Base-by-base conservation (phyloP, 2,329 filamentous ascomycete genomes). In the Hansfordia pulvinata region DNA sequence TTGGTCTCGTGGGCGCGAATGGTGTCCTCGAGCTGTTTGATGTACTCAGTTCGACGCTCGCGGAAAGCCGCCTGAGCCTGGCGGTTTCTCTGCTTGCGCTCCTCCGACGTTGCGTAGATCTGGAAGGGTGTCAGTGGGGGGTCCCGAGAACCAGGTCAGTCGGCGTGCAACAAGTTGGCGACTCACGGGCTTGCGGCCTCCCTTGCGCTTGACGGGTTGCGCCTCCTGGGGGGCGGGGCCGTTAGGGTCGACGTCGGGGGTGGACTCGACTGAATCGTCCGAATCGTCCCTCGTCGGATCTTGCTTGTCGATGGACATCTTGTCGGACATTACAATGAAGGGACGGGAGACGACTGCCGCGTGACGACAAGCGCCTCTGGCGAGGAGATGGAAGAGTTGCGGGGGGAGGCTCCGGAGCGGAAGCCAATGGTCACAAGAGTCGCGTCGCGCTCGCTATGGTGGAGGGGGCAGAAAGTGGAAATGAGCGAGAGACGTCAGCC, bases 71-170 rank as follows among this genome's bases (percentile, higher is more conserved):
- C 90, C 58, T 98, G 90, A 25, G 90, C 90, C 60, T 96, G 90
- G 42, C 90, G 69, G 50, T 98, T 98, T 38, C 90, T 75, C 58
- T 96, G 90, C 62, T 98, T 96, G 46, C 90, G 77, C 58, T 98
- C 90, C 55, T 98, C 90, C 8, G 90, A 96, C 19, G 90, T 98
- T 29, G 90, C 90, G 66, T 98, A 98, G 37, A 94, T 94, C 88
- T 94, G 41, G 33, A 26, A 16, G 14, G 9, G 8, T 11, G 38
- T 43, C 27, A 41, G 39, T 24, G 27, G 4, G n/a, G n/a, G n/a
- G n/a, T 32, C 11, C 30, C 26, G 27, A 30, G 35, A 20, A 20
- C 21, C 15, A 30, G 20, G 14, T 8, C 11, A 16, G 7, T 10
- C n/a, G 2, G 14, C 26, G 25, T 31, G 27, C 11, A 25, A 16